Conservation (phyloP, 2,329 filamentous ascomycete genomes). For the Trichoderma breve region DNA sequence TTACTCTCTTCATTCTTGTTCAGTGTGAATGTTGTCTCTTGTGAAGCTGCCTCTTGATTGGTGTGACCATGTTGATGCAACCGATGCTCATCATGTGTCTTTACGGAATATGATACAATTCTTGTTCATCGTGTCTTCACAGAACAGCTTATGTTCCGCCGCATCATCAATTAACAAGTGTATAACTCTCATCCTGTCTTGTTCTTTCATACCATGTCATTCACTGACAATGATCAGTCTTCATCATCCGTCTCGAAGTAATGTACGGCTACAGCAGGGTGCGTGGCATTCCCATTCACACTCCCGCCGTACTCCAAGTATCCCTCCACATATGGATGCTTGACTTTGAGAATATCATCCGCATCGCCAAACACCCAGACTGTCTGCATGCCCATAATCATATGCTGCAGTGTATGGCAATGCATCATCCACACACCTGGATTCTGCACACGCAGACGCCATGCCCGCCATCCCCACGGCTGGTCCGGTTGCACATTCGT, state of each 20-base stretch:
- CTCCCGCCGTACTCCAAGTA: conserved; percentile 46
- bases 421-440: conserved; percentile 61
- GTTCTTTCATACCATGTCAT: background rate
- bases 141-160: background rate
- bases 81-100: background rate
- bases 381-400: conserved; percentile 48
- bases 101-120: background rate
- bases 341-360: conserved; percentile 24
- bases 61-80: background rate
- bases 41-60: background rate
- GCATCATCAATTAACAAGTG: background rate
- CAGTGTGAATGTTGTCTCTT: background rate
- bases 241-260: conserved; percentile 4
- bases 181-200: background rate
- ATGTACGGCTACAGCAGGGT: conserved; percentile 19
- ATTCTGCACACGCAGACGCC: conserved; percentile 48
- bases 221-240: background rate
- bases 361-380: conserved; percentile 30
- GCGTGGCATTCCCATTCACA: conserved; percentile 42
- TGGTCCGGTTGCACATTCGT: conserved; percentile 38
- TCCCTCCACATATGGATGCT: conserved; percentile 35
- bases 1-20: background rate
- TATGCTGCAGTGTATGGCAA: conserved; percentile 58
- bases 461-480: conserved; percentile 58
- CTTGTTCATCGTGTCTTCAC: too few relatives aligned